Percentiles rank a stretch among this genome's conserved stretches.
phyloP scores from a whole-genome alignment of 345 rosid species.

The Ceriops zippeliana region DNA sequence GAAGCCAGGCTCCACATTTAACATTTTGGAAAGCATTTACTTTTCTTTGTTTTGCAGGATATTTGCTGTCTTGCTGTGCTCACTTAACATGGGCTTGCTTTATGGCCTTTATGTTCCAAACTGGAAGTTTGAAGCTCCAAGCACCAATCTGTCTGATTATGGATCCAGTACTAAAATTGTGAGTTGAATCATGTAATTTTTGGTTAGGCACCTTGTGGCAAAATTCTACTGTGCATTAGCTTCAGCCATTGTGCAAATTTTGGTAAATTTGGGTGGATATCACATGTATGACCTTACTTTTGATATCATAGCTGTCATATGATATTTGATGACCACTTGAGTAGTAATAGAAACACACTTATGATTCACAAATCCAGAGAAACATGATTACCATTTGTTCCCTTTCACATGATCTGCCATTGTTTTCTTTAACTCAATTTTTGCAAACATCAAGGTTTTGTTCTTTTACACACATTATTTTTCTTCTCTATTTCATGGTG shows the following conservation, averaged over 20 bases:
- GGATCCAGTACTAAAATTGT: slow-evolving; percentile 35
- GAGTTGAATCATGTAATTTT: slow-evolving; percentile 24
- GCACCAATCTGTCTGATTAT: slow-evolving; percentile 15
- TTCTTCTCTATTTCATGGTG: slow-evolving; percentile 1
- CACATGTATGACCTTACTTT: neutral
- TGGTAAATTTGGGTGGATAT: neutral
- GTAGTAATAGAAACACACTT: neutral
- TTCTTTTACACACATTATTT: neutral
- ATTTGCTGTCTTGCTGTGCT: slow-evolving; percentile 33
- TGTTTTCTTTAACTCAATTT: neutral
- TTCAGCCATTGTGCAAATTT: neutral
- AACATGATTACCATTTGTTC: neutral
- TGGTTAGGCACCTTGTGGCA: slow-evolving; percentile 2
- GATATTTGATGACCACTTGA: neutral
- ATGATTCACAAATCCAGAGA: neutral
- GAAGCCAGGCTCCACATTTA: neutral
- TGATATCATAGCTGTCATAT: neutral
- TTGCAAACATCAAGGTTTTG: neutral
- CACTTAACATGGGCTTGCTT: slow-evolving; percentile 38
- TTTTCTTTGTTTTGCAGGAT: slow-evolving; percentile 39
- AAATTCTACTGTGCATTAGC: neutral
- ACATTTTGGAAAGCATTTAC: neutral
- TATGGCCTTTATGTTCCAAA: slow-evolving; percentile 58
- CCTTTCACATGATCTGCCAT: neutral
- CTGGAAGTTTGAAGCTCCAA: slow-evolving; percentile 47